These are phyloP conservation scores for Grosmannia clavigera DNA, from an alignment of 2,329 filamentous ascomycete genomes.

Conservation along the genomic window DNA sequence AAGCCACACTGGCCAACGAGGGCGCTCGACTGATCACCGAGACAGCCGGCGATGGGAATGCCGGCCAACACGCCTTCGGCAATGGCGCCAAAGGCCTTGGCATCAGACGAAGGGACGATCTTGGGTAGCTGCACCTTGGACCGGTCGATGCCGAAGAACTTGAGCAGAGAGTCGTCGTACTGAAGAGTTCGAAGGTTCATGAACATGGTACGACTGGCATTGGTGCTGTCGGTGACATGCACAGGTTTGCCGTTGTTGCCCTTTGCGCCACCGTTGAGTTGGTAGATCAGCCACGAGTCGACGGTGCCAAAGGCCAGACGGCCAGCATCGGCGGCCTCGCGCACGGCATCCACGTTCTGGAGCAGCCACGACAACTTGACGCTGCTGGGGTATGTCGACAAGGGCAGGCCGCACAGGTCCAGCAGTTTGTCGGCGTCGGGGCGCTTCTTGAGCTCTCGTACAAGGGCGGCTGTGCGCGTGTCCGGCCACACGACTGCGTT, in stretches of 20 bases:
- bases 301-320: slow-evolving; percentile 75
- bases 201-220: slow-evolving; percentile 88
- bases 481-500: slow-evolving; percentile 89
- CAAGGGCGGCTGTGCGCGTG: slow-evolving; percentile 60
- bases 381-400: slow-evolving; percentile 80
- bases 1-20: slow-evolving; percentile 81
- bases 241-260: slow-evolving; percentile 38
- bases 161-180: slow-evolving; percentile 65
- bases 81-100: slow-evolving; percentile 58
- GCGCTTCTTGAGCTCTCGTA: slow-evolving; percentile 60
- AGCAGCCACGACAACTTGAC: slow-evolving; percentile 79
- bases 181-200: slow-evolving; percentile 74
- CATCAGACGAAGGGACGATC: slow-evolving; percentile 70
- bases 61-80: slow-evolving; percentile 54
- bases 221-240: slow-evolving; percentile 76
- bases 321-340: slow-evolving; percentile 62
- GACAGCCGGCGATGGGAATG: slow-evolving; percentile 64
- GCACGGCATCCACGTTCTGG: slow-evolving; percentile 56
- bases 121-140: slow-evolving; percentile 65
- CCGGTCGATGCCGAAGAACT: slow-evolving; percentile 62
- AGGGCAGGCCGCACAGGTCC: slow-evolving; percentile 64
- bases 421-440: slow-evolving; percentile 56
- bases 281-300: slow-evolving; percentile 79
- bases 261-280: slow-evolving; percentile 61
- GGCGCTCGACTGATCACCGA: slow-evolving; percentile 79